Conservation (phyloP, 257 asterid genomes). For the Misopates orontium region DNA sequence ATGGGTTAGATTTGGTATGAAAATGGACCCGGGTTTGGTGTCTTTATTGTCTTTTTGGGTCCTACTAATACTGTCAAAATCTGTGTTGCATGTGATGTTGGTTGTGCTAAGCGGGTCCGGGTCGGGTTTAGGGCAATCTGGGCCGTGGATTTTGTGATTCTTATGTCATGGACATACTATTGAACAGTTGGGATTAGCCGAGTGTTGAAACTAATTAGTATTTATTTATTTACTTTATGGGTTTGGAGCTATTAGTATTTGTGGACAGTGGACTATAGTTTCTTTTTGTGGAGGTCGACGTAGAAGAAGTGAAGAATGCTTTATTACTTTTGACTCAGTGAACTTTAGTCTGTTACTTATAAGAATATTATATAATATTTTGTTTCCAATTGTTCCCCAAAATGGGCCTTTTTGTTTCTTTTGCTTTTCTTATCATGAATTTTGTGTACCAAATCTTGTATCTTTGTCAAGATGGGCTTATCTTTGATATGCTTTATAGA, state of each 20-base stretch:
- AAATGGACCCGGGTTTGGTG: conserved; percentile 18
- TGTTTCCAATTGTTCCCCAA: background rate
- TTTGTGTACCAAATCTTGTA: conserved; percentile 22
- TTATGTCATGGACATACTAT: too few relatives aligned
- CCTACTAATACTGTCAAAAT: background rate
- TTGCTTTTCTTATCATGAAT: conserved; percentile 7
- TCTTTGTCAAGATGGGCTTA: conserved; percentile 5
- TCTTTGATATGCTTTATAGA: conserved; percentile 14
- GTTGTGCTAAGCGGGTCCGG: too few relatives aligned
- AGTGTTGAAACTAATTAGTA: too few relatives aligned
- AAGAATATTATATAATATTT: background rate
- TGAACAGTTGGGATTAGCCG: too few relatives aligned
- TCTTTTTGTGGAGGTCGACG: too few relatives aligned
- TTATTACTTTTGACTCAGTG: conserved; percentile 19
- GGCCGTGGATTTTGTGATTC: too few relatives aligned
- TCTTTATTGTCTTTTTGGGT: background rate
- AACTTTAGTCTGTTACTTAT: too few relatives aligned
- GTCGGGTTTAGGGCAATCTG: too few relatives aligned
- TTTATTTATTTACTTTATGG: too few relatives aligned
- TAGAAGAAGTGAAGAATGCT: background rate
- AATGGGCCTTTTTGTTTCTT: background rate
- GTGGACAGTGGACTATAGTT: background rate
- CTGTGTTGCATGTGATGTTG: conserved; percentile 16
- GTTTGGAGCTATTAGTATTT: too few relatives aligned
- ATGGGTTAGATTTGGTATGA: background rate